These are phyloP conservation scores for Hypoxylon sp. DNA, from an alignment of 2,329 filamentous ascomycete genomes.

Conservation along the genomic window DNA sequence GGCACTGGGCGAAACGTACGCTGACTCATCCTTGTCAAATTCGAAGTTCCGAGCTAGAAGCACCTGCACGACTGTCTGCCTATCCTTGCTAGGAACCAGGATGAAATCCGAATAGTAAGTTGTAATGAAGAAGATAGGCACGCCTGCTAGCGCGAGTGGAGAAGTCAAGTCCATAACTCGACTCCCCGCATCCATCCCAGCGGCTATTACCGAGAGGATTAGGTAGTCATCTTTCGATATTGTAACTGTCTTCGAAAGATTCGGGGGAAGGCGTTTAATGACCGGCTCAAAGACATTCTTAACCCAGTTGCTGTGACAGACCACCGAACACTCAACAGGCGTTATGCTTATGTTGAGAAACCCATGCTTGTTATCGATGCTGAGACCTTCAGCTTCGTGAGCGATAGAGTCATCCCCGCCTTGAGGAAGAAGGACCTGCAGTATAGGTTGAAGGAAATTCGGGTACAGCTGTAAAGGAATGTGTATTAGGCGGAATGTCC, in stretches of 20 bases:
- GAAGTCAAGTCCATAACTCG: conserved; percentile 92
- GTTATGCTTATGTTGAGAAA: conserved; percentile 97
- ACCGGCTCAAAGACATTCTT: conserved; percentile 81
- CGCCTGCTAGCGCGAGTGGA: conserved; percentile 90
- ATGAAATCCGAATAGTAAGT: conserved; percentile 99
- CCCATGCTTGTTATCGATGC: conserved; percentile 72
- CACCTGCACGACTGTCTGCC: conserved; percentile 80
- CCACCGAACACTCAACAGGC: conserved; percentile 91
- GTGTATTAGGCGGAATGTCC: conserved; percentile 88
- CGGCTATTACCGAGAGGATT: conserved; percentile 89
- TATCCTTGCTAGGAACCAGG: conserved; percentile 83
- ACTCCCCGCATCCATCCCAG: conserved; percentile 91
- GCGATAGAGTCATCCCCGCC: conserved; percentile 56
- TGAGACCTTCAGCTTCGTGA: conserved; percentile 63
- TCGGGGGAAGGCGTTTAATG: conserved; percentile 73
- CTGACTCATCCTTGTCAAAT: conserved; percentile 80
- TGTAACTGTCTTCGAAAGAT: conserved; percentile 70
- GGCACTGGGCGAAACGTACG: conserved; percentile 71
- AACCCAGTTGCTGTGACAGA: conserved; percentile 84
- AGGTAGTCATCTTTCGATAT: conserved; percentile 89
- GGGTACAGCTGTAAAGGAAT: conserved; percentile 86
- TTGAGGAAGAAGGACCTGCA: conserved; percentile 85
- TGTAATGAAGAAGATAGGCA: conserved; percentile 98
- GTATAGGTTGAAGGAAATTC: conserved; percentile 85
- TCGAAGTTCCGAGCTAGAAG: conserved; percentile 86